Conservation (phyloP, 2,329 filamentous ascomycete species). For the Elsinoe fawcettii region DNA sequence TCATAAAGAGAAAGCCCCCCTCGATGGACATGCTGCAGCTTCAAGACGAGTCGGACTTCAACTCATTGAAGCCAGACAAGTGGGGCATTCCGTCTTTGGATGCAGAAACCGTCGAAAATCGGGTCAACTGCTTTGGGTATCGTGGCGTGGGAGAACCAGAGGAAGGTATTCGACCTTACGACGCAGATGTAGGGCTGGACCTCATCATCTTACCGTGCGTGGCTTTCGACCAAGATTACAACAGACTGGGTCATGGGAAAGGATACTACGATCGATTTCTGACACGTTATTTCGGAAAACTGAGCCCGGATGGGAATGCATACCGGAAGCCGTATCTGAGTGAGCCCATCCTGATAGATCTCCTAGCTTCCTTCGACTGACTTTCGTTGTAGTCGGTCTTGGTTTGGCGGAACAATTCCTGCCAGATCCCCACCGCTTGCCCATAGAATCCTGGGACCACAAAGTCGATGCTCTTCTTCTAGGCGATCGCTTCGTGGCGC, state of each 20-base stretch:
- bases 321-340: conserved; percentile 51
- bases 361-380: not conserved
- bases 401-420: conserved; percentile 82
- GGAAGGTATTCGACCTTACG: conserved; percentile 9
- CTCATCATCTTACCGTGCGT: conserved; percentile 88
- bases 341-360: conserved; percentile 32
- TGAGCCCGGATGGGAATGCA: conserved; percentile 24
- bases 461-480: conserved; percentile 57
- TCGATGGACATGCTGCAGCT: conserved; percentile 94
- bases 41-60: conserved; percentile 65
- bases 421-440: conserved; percentile 56
- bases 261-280: conserved; percentile 97
- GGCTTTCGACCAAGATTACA: conserved; percentile 70
- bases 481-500: conserved; percentile 24
- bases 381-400: conserved; percentile 57
- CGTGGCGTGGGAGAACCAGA: conserved; percentile 36
- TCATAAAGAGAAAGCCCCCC: conserved; percentile 61
- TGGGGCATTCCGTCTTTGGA: conserved; percentile 94
- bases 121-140: conserved; percentile 67
- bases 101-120: conserved; percentile 53
- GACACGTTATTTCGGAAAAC: conserved; percentile 53
- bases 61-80: conserved; percentile 64
- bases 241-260: conserved; percentile 84
- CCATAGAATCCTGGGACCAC: conserved; percentile 69
- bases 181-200: conserved; percentile 52